Base-by-base conservation (phyloP, 2,329 filamentous ascomycete genomes). In the Cryphonectria naterciae region DNA sequence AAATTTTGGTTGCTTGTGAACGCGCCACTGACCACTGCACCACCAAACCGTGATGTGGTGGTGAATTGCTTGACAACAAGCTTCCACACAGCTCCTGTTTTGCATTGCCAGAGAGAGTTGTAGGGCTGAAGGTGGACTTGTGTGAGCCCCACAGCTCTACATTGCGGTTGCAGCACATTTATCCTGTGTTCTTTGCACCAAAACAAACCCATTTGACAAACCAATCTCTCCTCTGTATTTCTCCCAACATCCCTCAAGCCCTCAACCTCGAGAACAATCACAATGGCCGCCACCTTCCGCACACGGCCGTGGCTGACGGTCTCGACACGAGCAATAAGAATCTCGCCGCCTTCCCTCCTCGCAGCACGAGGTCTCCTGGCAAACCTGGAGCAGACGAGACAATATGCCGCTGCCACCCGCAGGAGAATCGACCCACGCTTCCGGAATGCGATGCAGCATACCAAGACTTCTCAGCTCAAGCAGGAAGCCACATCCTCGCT, bases 221-320 rank as follows among this genome's bases (percentile, higher is more conserved):
- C 46, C 58, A 54, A 52, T 49, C 19, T 7, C 3, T 37, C n/a
- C 52, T 56, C 25, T 61, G 56, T 10, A 15, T 39, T 4, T 19
- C 35, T 52, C 65, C 11, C 39, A n/a, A 39, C 37, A 39, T 39
- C 37, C 37, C 10, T 39, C 37, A 49, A 49, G 35, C 43, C 43
- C 61, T 8, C 28, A 32, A 39, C 46, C 46, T n/a, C 46, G 46
- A 49, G 22, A 11, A n/a, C 46, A 35, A 17, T 49, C 28, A 68
- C 49, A 28, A 74, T 74, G 72, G 63, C 68, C 43, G 72, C 72
- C 22, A 71, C 70, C 19, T 74, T 74, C 35, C 72, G 72, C 46
- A 74, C 70, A 58, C 68, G 70, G 70, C 72, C 72, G 28, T 66
- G 67, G 70, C 65, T 69, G 28, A 19, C 70, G 43, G 37, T 54